Evolutionary conservation across 257 asterid species (phyloP).

Genomic region (Solanum sejunctum): DNA sequence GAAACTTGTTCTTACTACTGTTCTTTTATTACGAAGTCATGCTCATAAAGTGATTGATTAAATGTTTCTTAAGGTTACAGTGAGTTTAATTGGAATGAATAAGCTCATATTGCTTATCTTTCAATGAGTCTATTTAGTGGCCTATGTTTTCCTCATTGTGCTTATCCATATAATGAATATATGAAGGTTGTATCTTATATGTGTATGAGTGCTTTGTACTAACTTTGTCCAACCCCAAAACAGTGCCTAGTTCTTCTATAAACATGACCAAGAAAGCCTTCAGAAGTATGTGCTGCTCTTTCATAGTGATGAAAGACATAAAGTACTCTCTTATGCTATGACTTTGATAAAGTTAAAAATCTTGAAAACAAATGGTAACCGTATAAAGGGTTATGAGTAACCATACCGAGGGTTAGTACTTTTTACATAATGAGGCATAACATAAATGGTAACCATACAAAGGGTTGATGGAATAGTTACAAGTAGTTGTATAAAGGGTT

Average conservation of each 20-base stretch:
- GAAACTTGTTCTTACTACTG: neutral
- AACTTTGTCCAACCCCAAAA: neutral
- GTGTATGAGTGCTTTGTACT: neutral
- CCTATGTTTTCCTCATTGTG: neutral
- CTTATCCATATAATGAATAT: neutral
- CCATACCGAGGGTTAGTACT: neutral
- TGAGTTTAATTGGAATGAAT: neutral
- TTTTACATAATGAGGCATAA: neutral
- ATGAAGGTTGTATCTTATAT: neutral
- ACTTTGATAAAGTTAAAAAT: neutral
- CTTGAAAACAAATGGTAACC: neutral
- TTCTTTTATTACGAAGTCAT: neutral
- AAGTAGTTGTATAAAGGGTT: neutral
- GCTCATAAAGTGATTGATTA: neutral
- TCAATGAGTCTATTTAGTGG: neutral
- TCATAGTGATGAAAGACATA: neutral
- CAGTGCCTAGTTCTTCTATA: neutral
- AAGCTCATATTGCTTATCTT: neutral
- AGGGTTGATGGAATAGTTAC: neutral
- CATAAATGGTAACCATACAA: neutral
- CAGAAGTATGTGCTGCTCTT: neutral
- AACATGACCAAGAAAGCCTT: neutral
- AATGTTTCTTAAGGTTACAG: neutral
- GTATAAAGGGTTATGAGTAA: neutral
- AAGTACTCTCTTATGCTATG: neutral